Evolutionary conservation across 2,329 filamentous ascomycete genomes (phyloP).

Genomic region (Diaporthe sp.): DNA sequence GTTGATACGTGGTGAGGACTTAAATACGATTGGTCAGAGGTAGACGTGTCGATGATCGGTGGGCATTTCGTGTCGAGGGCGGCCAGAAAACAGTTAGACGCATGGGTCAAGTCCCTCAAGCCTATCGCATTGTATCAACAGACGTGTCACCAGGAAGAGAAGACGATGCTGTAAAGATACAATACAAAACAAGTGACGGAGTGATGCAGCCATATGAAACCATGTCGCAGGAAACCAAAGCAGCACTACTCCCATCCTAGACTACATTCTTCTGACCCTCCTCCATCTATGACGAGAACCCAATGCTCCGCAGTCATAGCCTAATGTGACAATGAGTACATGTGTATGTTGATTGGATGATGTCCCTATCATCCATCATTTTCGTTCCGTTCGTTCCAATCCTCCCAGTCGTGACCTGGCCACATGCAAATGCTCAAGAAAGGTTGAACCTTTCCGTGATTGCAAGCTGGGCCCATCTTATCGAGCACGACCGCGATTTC

Average conservation of each 20-base stretch:
- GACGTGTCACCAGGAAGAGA: neutral
- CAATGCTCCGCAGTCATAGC: conserved; percentile 55
- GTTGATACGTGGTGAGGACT: neutral
- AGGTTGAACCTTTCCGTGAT: conserved; percentile 6
- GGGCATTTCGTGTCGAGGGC: neutral
- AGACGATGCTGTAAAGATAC: conserved; percentile 13
- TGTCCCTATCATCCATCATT: conserved; percentile 44
- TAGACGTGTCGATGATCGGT: neutral
- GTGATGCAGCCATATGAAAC: conserved; percentile 42
- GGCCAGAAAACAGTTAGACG: no score
- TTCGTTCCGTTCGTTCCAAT: conserved; percentile 36
- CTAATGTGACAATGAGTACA: conserved; percentile 67
- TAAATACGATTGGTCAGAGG: neutral
- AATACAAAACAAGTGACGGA: conserved; percentile 37
- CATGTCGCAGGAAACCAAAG: conserved; percentile 44
- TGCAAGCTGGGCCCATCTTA: conserved; percentile 40
- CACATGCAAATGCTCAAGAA: conserved; percentile 28
- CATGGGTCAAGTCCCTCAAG: neutral
- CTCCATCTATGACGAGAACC: conserved; percentile 63
- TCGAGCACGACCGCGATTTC: conserved; percentile 47
- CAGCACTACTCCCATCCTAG: conserved; percentile 52
- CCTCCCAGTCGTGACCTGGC: conserved; percentile 36
- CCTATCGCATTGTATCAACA: neutral
- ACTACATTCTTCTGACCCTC: conserved; percentile 59
- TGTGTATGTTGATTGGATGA: conserved; percentile 51